A percentile compares a stretch with the other conserved stretches of the same genome.
phyloP scores from a whole-genome alignment of 257 asterid genomes.

The Solanum arcanum region DNA sequence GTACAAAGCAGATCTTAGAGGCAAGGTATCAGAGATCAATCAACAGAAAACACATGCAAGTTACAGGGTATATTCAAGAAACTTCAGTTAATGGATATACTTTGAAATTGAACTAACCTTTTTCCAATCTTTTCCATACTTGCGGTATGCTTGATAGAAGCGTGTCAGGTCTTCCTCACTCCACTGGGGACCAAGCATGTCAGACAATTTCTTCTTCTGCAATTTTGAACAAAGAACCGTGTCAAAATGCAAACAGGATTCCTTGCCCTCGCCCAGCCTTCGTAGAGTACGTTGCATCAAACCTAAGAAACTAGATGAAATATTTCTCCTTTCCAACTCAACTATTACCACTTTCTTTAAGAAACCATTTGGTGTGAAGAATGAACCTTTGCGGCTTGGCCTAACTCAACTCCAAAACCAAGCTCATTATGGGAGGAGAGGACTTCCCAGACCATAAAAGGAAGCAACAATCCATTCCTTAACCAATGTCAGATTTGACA shows the following conservation, averaged over 20 bases:
- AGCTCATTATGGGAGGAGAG: neutral
- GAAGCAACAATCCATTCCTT: neutral
- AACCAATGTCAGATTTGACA: neutral
- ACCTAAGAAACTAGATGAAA: neutral
- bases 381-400: neutral
- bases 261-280: neutral
- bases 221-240: neutral
- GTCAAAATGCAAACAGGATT: neutral
- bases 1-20: neutral
- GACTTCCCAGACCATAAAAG: neutral
- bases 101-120: slow-evolving; percentile 45
- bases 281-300: neutral
- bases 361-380: neutral
- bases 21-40: slow-evolving; percentile 1
- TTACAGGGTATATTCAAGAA: neutral
- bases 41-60: neutral
- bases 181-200: slow-evolving; percentile 85
- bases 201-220: slow-evolving; percentile 79
- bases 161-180: slow-evolving; percentile 63
- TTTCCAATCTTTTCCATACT: slow-evolving; percentile 77
- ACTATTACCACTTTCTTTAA: neutral
- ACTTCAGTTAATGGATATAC: neutral
- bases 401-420: neutral
- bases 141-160: slow-evolving; percentile 81
- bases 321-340: neutral